Percentiles rank a stretch among this genome's conserved stretches.
Evolutionary conservation across 345 rosid species (phyloP).

Genomic region (Melastoma malabathricum): DNA sequence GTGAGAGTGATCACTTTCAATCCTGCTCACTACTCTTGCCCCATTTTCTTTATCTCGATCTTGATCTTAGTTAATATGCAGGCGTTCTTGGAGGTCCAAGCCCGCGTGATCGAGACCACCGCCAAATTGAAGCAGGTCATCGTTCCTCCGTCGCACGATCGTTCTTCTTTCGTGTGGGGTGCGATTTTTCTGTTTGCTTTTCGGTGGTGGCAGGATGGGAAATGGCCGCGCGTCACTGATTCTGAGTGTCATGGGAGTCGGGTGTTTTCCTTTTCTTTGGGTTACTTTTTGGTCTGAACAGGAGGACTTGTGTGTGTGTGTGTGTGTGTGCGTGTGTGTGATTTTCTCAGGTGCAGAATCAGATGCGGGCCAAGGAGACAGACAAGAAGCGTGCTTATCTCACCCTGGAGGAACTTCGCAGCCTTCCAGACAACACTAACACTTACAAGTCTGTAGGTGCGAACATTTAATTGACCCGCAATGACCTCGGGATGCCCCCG

Average conservation of each 20-base stretch:
- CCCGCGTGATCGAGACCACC: slow-evolving; percentile 57
- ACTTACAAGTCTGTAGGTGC: slow-evolving; percentile 81
- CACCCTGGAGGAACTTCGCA: slow-evolving; percentile 82
- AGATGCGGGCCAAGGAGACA: slow-evolving; percentile 75
- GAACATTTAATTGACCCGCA: background rate
- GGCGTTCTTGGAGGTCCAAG: slow-evolving; percentile 58
- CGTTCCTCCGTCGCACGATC: background rate
- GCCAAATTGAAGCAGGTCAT: slow-evolving; percentile 54
- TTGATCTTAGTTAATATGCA: slow-evolving; percentile 6
- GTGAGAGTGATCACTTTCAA: background rate
- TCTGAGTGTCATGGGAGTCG: no score
- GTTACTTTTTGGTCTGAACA: no score
- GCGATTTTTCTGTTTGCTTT: background rate
- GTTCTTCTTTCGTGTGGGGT: background rate
- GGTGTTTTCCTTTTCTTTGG: no score
- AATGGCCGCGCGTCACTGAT: background rate
- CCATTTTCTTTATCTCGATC: background rate
- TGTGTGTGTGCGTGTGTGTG: background rate
- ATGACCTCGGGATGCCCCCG: no score
- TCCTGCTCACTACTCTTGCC: background rate
- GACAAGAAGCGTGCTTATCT: slow-evolving; percentile 86
- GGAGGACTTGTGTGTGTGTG: background rate
- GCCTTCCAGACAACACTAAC: slow-evolving; percentile 61
- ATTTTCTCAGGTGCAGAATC: slow-evolving; percentile 68
- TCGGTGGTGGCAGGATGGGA: background rate